phyloP scores from a whole-genome alignment of 306 rosid species.

The Cicer cuneatum region DNA sequence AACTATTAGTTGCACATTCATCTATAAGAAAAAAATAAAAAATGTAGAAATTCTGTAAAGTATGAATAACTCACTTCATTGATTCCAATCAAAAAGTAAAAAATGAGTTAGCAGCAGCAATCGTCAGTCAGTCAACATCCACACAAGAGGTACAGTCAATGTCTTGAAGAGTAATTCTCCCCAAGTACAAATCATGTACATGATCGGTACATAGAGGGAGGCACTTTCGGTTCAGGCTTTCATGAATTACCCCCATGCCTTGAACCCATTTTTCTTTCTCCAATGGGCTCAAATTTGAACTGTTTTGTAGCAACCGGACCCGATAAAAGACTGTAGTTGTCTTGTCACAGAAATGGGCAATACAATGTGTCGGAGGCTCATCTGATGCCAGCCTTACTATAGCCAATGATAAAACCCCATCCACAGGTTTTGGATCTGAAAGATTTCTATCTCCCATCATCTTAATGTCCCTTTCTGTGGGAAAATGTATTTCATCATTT shows the following conservation, averaged over 20 bases:
- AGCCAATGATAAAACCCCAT: constrained; percentile 70
- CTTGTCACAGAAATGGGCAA: constrained; percentile 82
- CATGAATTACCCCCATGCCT: constrained; percentile 78
- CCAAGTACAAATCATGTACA: constrained; percentile 67
- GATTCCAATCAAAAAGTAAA: not conserved
- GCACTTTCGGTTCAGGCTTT: constrained; percentile 67
- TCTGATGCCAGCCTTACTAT: constrained; percentile 75
- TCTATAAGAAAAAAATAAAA: constrained; percentile 8
- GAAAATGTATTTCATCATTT: constrained; percentile 73
- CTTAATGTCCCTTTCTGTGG: constrained; percentile 84
- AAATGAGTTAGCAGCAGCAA: constrained; percentile 3
- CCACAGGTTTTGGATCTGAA: constrained; percentile 84
- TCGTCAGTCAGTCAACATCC: constrained; percentile 50
- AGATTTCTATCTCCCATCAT: constrained; percentile 90
- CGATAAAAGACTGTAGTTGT: constrained; percentile 65
- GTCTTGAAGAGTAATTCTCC: constrained; percentile 75
- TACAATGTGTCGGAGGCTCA: constrained; percentile 65
- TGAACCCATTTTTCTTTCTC: constrained; percentile 68
- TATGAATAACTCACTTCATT: constrained; percentile 5
- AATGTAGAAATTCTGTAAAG: not conserved
- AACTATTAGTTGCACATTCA: not conserved
- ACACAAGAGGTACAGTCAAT: constrained; percentile 65
- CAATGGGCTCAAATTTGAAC: constrained; percentile 56
- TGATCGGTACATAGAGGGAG: constrained; percentile 83
- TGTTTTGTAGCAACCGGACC: constrained; percentile 65